Evolutionary conservation across 164 flowering plant genomes (phyloP).

Genomic region (Stephania cephalantha): DNA sequence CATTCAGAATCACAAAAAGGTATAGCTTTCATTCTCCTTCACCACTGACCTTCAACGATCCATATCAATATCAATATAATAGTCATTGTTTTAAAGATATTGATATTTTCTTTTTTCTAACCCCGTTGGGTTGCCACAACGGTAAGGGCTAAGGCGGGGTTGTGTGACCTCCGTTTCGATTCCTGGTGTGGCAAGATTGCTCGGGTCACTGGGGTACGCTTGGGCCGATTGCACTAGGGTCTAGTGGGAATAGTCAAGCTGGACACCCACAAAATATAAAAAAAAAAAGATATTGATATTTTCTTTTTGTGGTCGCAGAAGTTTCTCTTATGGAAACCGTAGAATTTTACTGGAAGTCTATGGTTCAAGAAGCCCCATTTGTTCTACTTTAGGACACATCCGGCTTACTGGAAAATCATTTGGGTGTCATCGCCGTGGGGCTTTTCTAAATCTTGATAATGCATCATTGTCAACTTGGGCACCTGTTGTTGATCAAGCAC

Average conservation of each 20-base stretch:
- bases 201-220: too few relatives aligned
- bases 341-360: conserved; percentile 10
- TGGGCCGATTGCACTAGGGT: too few relatives aligned
- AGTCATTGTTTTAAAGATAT: too few relatives aligned
- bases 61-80: background rate
- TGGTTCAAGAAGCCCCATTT: conserved; percentile 12
- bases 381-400: conserved; percentile 13
- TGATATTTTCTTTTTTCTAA: conserved; percentile 8
- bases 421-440: conserved; percentile 45
- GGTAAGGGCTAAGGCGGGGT: too few relatives aligned
- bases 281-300: background rate
- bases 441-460: conserved; percentile 38
- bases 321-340: conserved; percentile 17
- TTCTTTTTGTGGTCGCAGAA: conserved; percentile 27
- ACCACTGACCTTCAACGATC: background rate
- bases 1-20: conserved; percentile 23
- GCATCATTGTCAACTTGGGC: conserved; percentile 44
- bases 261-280: too few relatives aligned
- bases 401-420: conserved; percentile 14
- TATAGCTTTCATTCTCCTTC: conserved; percentile 4
- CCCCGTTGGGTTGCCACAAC: too few relatives aligned
- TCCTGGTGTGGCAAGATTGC: too few relatives aligned
- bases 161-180: too few relatives aligned
- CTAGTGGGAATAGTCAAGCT: too few relatives aligned
- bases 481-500: conserved; percentile 60